Percentiles rank a stretch among this genome's conserved stretches.
Evolutionary conservation across 2,329 filamentous ascomycete species (phyloP).

Genomic region (Exophiala spinifera): DNA sequence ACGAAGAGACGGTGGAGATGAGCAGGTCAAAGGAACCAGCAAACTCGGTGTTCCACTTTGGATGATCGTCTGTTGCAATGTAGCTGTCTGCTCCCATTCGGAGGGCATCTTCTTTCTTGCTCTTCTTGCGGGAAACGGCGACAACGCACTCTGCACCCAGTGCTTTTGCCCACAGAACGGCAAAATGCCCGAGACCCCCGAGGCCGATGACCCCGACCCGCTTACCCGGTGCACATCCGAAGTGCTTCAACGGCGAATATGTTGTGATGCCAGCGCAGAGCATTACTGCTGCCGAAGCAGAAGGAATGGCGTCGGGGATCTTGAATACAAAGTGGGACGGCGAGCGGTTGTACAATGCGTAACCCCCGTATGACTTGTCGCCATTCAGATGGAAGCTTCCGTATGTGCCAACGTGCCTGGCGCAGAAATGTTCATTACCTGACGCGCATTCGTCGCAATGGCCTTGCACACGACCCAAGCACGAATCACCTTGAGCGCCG

Average conservation of each 20-base stretch:
- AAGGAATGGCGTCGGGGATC: constrained; percentile 43
- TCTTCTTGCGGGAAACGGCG: constrained; percentile 51
- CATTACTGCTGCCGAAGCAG: constrained; percentile 62
- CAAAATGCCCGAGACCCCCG: constrained; percentile 72
- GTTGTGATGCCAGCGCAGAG: constrained; percentile 73
- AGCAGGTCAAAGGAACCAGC: constrained; percentile 53
- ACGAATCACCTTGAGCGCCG: constrained; percentile 59
- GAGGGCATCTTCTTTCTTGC: constrained; percentile 52
- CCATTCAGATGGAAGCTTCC: constrained; percentile 57
- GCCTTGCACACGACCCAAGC: constrained; percentile 32
- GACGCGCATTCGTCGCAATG: constrained; percentile 52
- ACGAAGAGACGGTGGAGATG: constrained; percentile 43
- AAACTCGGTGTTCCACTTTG: constrained; percentile 52
- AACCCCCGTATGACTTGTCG: constrained; percentile 65
- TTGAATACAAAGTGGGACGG: constrained; percentile 37
- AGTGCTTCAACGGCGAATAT: constrained; percentile 65
- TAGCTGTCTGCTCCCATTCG: constrained; percentile 54
- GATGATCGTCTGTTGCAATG: constrained; percentile 57
- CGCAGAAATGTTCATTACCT: constrained; percentile 40
- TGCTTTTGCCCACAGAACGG: constrained; percentile 66
- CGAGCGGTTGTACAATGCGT: constrained; percentile 54
- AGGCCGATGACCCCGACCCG: constrained; percentile 69
- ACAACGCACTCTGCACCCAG: constrained; percentile 63
- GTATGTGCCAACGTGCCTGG: constrained; percentile 54
- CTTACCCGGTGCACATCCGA: constrained; percentile 67